Base-by-base conservation (phyloP, 371 early-diverging fungal genomes). In the Mucor racemosus region DNA sequence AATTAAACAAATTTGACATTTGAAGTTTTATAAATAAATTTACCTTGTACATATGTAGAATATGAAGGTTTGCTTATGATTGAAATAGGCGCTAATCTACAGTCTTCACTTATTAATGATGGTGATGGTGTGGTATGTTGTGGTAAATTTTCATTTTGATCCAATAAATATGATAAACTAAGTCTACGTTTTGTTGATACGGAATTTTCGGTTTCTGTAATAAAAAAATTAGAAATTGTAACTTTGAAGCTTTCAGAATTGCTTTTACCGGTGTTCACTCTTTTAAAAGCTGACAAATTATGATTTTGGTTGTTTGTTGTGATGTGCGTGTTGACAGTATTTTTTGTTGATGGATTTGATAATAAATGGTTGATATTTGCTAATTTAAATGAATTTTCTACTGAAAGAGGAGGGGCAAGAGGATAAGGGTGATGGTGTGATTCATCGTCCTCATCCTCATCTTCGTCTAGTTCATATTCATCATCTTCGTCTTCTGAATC, bases 101-200 rank as follows among this genome's bases (percentile, higher is more conserved):
- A 61, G 5, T 34, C 19, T 17, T 61, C 50, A 31, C 7, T 38
- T 33, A 56, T 13, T 31, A 19, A 14, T 9, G 36, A 6, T 19
- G 56, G 31, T n/a, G 31, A 34, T 14, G 56, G 1, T 3, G 56
- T 13, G 17, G 53, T 26, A 53, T 19, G 31, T 26, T 19, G 21
- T 8, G 53, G 62, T 11, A 35, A 19, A n/a, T 59, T 65, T 39
- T 60, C 61, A 44, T 44, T 66, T 19, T 67, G 55, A 48, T 67
- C 68, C 34, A 69, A 39, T 55, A 69, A 60, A 48, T 69, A 69
- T 33, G 69, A 69, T 15, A 69, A 55, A 48, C 69, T 69, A 21
- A 69, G 42, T 55, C 69, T 21, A 11, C 65, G 58, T 36, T 64
- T 68, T 33, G 42, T 62, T 21, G 68, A 64, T 46, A 46, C 35